Percentiles rank a stretch among this genome's conserved stretches.
Evolutionary conservation across 192 early-diverging fungal species (phyloP).

Genomic region (Coemansia sp.): DNA sequence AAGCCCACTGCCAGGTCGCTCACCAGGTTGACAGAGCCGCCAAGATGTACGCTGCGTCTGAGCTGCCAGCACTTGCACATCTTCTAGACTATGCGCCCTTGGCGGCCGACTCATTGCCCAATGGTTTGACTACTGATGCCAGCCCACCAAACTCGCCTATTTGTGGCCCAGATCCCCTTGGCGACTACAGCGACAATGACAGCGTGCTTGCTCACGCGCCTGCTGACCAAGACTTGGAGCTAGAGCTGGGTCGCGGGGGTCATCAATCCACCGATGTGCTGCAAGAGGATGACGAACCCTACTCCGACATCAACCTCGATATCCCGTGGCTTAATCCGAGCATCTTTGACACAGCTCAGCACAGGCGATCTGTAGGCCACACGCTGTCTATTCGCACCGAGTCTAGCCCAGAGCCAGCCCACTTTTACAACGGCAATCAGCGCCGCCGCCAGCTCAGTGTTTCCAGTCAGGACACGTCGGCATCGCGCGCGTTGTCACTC

Average conservation of each 20-base stretch:
- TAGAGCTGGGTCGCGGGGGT: constrained; percentile 32
- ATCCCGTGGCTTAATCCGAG: constrained; percentile 42
- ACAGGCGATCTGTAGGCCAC: background rate
- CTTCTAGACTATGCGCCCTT: background rate
- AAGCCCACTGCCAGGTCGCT: background rate
- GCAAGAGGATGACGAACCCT: background rate
- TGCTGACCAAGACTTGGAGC: constrained; percentile 3
- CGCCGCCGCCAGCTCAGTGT: background rate
- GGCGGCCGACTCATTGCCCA: background rate
- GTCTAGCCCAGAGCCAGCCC: constrained; percentile 10
- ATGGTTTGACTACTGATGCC: too few relatives aligned
- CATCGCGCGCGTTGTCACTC: constrained; percentile 16
- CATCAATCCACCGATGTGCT: background rate
- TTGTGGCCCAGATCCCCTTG: background rate
- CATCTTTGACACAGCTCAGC: background rate
- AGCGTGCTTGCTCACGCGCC: background rate
- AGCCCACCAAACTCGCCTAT: too few relatives aligned
- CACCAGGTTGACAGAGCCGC: background rate
- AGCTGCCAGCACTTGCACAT: too few relatives aligned
- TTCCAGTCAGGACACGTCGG: constrained; percentile 11
- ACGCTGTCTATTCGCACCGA: constrained; percentile 15
- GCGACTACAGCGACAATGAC: background rate
- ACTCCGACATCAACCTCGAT: constrained; percentile 19
- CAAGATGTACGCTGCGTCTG: background rate
- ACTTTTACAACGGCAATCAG: background rate